phyloP scores from a whole-genome alignment of 768 basidiomycete genomes.

The Boletus rubroflammeus region DNA sequence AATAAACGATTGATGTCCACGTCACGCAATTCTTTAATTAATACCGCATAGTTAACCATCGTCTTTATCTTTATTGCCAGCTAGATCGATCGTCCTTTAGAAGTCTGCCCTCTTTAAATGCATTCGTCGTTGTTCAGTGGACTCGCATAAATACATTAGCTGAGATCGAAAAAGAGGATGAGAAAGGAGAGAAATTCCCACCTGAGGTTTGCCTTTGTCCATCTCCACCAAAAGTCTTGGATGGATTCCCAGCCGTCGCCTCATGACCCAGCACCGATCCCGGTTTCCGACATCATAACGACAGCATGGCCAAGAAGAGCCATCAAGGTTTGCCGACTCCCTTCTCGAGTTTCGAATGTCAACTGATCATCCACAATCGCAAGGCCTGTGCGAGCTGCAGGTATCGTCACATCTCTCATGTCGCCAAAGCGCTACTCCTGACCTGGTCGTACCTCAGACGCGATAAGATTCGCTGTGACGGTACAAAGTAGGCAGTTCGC shows the following conservation, averaged over 20 bases:
- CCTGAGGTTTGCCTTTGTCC: constrained; percentile 23
- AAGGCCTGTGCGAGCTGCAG: constrained; percentile 63
- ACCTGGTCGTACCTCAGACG: constrained; percentile 36
- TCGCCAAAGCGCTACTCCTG: background rate
- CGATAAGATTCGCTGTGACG: constrained; percentile 62
- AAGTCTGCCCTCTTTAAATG: background rate
- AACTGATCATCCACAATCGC: constrained; percentile 9
- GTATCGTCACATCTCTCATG: constrained; percentile 20
- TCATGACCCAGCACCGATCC: constrained; percentile 33
- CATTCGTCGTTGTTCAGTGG: constrained; percentile 11
- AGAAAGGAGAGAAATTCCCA: constrained; percentile 32
- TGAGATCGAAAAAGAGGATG: constrained; percentile 13
- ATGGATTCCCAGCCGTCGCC: constrained; percentile 37
- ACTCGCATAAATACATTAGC: background rate
- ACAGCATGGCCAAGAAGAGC: constrained; percentile 50
- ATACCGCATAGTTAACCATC: background rate
- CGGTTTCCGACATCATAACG: constrained; percentile 51
- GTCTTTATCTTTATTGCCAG: background rate
- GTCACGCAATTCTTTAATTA: background rate
- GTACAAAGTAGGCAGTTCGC: constrained; percentile 38
- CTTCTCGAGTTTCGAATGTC: background rate
- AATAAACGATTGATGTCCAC: constrained; percentile 17
- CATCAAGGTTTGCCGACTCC: constrained; percentile 40
- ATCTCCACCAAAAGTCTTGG: constrained; percentile 21
- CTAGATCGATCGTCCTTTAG: background rate